Evolutionary conservation across 2,329 filamentous ascomycete species (phyloP).

Genomic region (Talaromyces sp.): DNA sequence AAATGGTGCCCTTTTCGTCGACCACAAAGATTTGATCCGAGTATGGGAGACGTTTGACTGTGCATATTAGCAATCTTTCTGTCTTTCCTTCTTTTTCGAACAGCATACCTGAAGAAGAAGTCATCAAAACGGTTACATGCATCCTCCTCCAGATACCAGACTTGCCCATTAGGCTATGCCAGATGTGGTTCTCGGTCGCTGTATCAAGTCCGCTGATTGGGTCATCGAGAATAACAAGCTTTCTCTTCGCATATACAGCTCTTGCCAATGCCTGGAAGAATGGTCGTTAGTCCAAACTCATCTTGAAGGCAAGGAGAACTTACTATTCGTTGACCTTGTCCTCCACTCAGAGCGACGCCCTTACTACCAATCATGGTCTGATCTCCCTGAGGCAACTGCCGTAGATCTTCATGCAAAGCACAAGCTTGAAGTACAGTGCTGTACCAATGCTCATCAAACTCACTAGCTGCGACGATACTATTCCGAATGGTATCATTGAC

Average conservation of each 20-base stretch:
- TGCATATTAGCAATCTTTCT: neutral
- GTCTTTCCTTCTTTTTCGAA: too few relatives aligned
- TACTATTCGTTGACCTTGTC: constrained; percentile 51
- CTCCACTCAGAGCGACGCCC: constrained; percentile 51
- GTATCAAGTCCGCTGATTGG: constrained; percentile 21
- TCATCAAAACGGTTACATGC: constrained; percentile 18
- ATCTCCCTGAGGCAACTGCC: constrained; percentile 39
- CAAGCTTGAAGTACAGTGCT: constrained; percentile 27
- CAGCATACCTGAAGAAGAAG: constrained; percentile 19
- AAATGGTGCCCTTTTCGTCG: constrained; percentile 35
- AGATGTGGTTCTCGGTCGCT: constrained; percentile 21
- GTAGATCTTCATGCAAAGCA: constrained; percentile 38
- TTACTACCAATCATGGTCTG: constrained; percentile 50
- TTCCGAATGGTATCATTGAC: constrained; percentile 32
- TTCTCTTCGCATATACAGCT: constrained; percentile 45
- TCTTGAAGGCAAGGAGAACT: constrained; percentile 19
- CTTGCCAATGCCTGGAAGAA: constrained; percentile 33
- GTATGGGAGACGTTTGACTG: constrained; percentile 40
- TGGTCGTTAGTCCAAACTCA: neutral
- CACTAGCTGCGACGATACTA: constrained; percentile 29
- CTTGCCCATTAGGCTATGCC: constrained; percentile 20
- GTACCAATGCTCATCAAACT: constrained; percentile 31
- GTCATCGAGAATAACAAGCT: constrained; percentile 19
- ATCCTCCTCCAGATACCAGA: constrained; percentile 18
- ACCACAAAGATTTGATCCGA: constrained; percentile 44